Percentiles rank a stretch among this genome's conserved stretches.
These are phyloP conservation scores for Litchi chinensis DNA, from an alignment of 345 rosid genomes.

Conservation along the genomic window DNA sequence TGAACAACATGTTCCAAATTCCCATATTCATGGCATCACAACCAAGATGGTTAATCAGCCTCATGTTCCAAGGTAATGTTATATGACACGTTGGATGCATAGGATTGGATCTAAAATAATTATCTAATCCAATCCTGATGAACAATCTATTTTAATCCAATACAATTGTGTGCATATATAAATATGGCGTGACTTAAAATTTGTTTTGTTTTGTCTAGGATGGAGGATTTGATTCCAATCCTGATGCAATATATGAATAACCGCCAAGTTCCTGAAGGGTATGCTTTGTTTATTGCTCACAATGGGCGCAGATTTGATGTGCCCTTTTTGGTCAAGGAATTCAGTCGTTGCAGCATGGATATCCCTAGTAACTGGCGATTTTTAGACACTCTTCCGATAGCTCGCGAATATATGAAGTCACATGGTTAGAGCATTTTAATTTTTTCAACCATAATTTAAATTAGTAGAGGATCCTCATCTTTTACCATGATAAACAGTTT, in stretches of 20 bases:
- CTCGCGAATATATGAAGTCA: constrained; percentile 19
- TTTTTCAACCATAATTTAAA: too few relatives aligned
- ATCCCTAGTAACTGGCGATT: constrained; percentile 28
- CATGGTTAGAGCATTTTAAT: constrained; percentile 2
- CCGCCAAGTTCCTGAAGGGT: constrained; percentile 2
- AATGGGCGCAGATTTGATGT: constrained; percentile 27
- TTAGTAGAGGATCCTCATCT: too few relatives aligned
- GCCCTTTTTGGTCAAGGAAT: constrained; percentile 27
- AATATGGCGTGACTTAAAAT: too few relatives aligned
- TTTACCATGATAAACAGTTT: too few relatives aligned
- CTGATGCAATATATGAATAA: constrained; percentile 3
- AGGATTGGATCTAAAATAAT: not conserved
- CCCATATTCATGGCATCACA: constrained; percentile 27
- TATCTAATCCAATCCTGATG: not conserved
- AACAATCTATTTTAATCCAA: not conserved
- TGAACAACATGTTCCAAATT: constrained; percentile 23
- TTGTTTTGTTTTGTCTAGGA: not conserved
- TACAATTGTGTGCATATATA: not conserved
- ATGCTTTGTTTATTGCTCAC: constrained; percentile 27
- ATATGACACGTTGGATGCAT: not conserved
- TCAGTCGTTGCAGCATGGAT: constrained; percentile 16
- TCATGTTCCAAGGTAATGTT: constrained; percentile 16
- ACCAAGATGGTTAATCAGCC: constrained; percentile 21
- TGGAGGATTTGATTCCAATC: constrained; percentile 25
- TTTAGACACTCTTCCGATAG: constrained; percentile 21